Base-by-base conservation (phyloP, 805 yeast genomes). In the Hanseniaspora nectarophila region DNA sequence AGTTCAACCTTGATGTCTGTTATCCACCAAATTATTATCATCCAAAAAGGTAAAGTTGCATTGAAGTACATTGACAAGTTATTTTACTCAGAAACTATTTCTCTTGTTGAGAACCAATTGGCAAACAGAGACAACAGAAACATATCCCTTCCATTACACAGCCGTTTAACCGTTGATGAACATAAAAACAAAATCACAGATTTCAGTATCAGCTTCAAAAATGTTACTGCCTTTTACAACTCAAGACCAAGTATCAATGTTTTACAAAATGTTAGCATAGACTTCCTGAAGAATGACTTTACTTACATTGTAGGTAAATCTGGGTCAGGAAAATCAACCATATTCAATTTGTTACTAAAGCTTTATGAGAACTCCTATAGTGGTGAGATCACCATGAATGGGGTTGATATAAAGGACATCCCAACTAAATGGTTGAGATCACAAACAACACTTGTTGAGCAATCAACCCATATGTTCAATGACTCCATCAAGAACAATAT, bases 271-370 rank as follows among this genome's bases (percentile, higher is more conserved):
- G 68, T 82, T 1, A 60, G 64, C n/a, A 53, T 83, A 24, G 57
- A 58, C 1, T 67, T 88, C 33, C 64, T 69, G 1, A 63, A 75
- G 0, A 72, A 75, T 1, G 57, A 67, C 31, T 61, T 76, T 6
- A 77, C 81, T 1, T 90, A 77, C 59, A 65, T 92, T 4, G 76
- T 92, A 39, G 99, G 99, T 0, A 72, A 74, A 55, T 88, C 97
- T 0, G 99, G 99, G 0, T 81, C 89, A 0, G 98, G 98, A 0
- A 92, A 92, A 63, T 90, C 97, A 0, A 83, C 97, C 0, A 55
- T 92, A 2, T 75, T 82, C 0, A 74, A 74, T 34, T 63, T 92
- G 2, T 58, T 92, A 0, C 62, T 83, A 51, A 75, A 75, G 26
- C 73, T 85, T 23, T 87, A 89, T 59, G 56, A 63, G 0, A 67